phyloP scores from a whole-genome alignment of 2,329 filamentous ascomycete genomes.

The Aaosphaeria arxii region DNA sequence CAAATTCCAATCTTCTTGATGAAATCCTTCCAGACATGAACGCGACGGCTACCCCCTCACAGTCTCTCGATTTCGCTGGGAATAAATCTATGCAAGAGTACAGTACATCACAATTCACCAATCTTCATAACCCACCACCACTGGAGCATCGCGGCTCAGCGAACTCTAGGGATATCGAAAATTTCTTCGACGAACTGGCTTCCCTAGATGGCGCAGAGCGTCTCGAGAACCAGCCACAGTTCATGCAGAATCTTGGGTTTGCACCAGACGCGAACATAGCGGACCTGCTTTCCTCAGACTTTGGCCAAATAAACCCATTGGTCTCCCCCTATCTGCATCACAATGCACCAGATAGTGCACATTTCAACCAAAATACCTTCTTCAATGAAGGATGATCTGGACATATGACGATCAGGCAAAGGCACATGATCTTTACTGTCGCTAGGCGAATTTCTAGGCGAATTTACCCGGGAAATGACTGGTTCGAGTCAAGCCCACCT shows the following conservation, averaged over 20 bases:
- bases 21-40: conserved; percentile 20
- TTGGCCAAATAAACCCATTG: conserved; percentile 41
- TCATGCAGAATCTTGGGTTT: conserved; percentile 66
- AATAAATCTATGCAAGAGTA: not conserved
- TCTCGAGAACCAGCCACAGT: conserved; percentile 57
- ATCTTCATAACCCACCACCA: conserved; percentile 13
- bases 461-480: too few species aligned
- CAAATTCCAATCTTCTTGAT: conserved; percentile 14
- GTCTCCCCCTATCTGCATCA: conserved; percentile 33
- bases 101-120: conserved; percentile 4
- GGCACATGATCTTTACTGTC: not conserved
- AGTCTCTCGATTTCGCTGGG: not conserved
- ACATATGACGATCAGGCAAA: not conserved
- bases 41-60: not conserved
- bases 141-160: conserved; percentile 30
- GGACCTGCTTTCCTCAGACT: conserved; percentile 47
- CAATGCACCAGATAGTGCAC: conserved; percentile 10
- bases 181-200: conserved; percentile 57
- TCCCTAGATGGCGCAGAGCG: conserved; percentile 54
- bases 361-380: conserved; percentile 20
- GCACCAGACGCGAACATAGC: conserved; percentile 59
- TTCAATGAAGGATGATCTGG: conserved; percentile 18
- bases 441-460: too few species aligned
- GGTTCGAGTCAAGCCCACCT: too few species aligned
- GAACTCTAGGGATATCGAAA: conserved; percentile 45